phyloP scores from a whole-genome alignment of 169 alveolate genomes.

The Plasmodium inui region DNA sequence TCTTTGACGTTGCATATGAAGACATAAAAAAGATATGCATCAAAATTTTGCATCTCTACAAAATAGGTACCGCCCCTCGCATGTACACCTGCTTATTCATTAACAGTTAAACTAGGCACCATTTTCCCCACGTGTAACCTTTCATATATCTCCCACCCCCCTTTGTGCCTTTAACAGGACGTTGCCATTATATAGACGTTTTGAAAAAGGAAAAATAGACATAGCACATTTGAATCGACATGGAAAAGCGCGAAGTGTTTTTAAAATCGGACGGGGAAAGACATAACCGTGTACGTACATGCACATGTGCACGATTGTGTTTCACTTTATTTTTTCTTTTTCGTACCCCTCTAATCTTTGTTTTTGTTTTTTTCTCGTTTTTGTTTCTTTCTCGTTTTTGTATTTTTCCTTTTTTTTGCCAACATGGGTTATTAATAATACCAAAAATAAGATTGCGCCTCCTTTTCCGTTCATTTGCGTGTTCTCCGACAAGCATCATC shows the following conservation, averaged over 20 bases:
- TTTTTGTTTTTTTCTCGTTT: neutral
- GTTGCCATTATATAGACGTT: constrained; percentile 63
- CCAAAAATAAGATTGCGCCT: neutral
- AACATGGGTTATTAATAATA: constrained; percentile 3
- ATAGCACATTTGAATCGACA: neutral
- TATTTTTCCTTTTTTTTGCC: constrained; percentile 4
- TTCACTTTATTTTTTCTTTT: neutral
- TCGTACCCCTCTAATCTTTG: neutral
- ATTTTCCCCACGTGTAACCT: neutral
- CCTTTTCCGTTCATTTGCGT: neutral
- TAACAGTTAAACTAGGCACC: neutral
- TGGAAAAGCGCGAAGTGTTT: neutral
- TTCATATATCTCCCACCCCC: neutral
- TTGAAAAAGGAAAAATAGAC: constrained; percentile 16
- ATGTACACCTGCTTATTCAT: neutral
- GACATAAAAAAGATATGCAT: constrained; percentile 81
- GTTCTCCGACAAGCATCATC: neutral
- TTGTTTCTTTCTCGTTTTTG: neutral
- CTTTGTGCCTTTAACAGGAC: constrained; percentile 17
- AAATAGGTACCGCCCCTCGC: constrained; percentile 33
- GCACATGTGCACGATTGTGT: neutral
- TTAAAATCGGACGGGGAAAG: neutral
- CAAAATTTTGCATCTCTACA: constrained; percentile 79
- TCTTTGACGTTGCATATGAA: constrained; percentile 84
- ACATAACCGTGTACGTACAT: neutral